Percentiles rank a stretch among this genome's conserved stretches.
Evolutionary conservation across 2,329 filamentous ascomycete species (phyloP).

Genomic region (Aspergillus arachidicola): DNA sequence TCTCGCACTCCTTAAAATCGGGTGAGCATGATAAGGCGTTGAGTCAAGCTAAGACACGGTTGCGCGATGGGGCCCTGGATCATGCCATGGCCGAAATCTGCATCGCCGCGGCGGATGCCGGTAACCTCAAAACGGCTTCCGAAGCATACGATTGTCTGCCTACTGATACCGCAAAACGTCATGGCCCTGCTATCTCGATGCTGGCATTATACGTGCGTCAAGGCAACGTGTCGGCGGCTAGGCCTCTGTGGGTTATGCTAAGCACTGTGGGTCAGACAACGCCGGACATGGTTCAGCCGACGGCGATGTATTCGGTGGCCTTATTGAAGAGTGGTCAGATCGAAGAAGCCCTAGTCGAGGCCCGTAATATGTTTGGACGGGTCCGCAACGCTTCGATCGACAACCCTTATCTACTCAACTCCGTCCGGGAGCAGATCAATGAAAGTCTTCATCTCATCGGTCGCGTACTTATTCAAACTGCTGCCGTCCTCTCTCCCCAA

Average conservation of each 20-base stretch:
- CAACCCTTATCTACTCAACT: conserved; percentile 51
- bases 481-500: conserved; percentile 54
- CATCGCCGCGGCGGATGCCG: conserved; percentile 76
- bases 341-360: conserved; percentile 76
- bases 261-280: conserved; percentile 60
- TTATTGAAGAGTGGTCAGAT: conserved; percentile 83
- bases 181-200: conserved; percentile 71
- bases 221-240: conserved; percentile 75
- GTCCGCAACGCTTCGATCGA: conserved; percentile 66
- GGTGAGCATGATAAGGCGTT: conserved; percentile 74
- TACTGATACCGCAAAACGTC: conserved; percentile 54
- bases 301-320: conserved; percentile 86
- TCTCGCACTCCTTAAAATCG: conserved; percentile 73
- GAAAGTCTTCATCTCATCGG: conserved; percentile 76
- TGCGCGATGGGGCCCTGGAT: conserved; percentile 62
- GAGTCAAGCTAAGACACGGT: conserved; percentile 64
- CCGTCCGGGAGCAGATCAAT: conserved; percentile 76
- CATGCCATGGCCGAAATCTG: conserved; percentile 73
- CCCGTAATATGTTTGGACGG: conserved; percentile 82
- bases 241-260: conserved; percentile 78
- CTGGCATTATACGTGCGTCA: conserved; percentile 83
- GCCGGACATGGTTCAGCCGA: conserved; percentile 76
- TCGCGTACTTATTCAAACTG: conserved; percentile 57
- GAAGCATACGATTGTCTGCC: conserved; percentile 66
- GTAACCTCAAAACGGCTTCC: conserved; percentile 68